phyloP scores from a whole-genome alignment of 2,329 filamentous ascomycete genomes.

The Pseudogymnoascus sp. region DNA sequence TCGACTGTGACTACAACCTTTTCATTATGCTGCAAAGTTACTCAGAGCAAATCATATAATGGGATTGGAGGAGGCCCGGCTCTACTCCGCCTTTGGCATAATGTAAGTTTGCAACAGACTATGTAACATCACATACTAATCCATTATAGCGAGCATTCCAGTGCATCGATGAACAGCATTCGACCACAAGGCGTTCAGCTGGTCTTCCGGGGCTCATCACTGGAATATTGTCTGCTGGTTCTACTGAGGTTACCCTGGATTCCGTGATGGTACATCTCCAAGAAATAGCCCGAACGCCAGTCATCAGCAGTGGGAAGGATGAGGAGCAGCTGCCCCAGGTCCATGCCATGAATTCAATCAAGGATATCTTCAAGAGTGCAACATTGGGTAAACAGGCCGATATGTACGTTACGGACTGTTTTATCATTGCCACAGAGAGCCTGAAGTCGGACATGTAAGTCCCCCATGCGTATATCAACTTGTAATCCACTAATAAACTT shows the following conservation, averaged over 20 bases:
- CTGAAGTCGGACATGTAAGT: constrained; percentile 68
- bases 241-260: constrained; percentile 50
- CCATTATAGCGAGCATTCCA: constrained; percentile 47
- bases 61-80: constrained; percentile 16
- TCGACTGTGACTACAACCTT: constrained; percentile 89
- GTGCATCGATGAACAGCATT: constrained; percentile 66
- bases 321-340: constrained; percentile 74
- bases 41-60: constrained; percentile 42
- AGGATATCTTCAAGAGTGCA: constrained; percentile 82
- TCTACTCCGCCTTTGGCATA: constrained; percentile 59
- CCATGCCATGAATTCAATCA: constrained; percentile 87
- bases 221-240: constrained; percentile 64
- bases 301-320: constrained; percentile 46
- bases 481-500: background rate
- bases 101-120: constrained; percentile 35
- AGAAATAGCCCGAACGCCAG: constrained; percentile 46
- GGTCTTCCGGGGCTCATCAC: constrained; percentile 83
- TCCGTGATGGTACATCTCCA: constrained; percentile 55
- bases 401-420: constrained; percentile 59
- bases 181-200: constrained; percentile 82
- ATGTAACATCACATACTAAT: constrained; percentile 10
- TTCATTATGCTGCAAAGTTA: constrained; percentile 63
- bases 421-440: constrained; percentile 72
- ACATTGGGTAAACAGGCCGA: constrained; percentile 66
- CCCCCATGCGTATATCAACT: background rate